Conservation (phyloP, 352 stramenopile genomes). For the Pythium guiyangense region DNA sequence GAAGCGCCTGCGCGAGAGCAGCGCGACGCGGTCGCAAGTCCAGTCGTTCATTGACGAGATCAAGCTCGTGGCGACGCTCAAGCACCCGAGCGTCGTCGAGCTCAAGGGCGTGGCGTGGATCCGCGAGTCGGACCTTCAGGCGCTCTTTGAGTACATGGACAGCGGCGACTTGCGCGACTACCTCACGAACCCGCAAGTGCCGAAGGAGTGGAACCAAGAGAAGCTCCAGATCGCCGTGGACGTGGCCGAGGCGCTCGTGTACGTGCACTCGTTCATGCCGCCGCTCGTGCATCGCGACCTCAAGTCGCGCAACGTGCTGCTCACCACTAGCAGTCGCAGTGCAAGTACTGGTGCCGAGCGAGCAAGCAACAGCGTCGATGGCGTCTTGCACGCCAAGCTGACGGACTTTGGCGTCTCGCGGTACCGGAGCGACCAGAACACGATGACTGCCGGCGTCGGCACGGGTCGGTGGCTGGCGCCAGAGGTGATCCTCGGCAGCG, state of each 20-base stretch:
- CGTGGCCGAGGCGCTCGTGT: slow-evolving; percentile 14
- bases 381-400: slow-evolving; percentile 42
- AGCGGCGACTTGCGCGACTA: too few relatives aligned
- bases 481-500: slow-evolving; percentile 43
- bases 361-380: too few relatives aligned
- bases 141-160: too few relatives aligned
- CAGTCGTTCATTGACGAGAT: slow-evolving; percentile 51
- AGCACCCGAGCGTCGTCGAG: slow-evolving; percentile 41
- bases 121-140: too few relatives aligned
- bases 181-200: too few relatives aligned
- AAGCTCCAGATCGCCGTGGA: slow-evolving; percentile 16
- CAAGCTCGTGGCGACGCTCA: slow-evolving; percentile 33
- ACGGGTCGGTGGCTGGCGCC: slow-evolving; percentile 53
- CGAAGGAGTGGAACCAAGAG: too few relatives aligned
- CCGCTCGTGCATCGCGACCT: slow-evolving; percentile 14
- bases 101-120: too few relatives aligned
- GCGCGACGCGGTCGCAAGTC: slow-evolving; percentile 15
- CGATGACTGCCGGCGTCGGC: slow-evolving; percentile 50
- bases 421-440: slow-evolving; percentile 31
- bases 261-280: slow-evolving; percentile 17
- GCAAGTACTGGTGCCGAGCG: too few relatives aligned
- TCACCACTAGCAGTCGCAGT: too few relatives aligned
- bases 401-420: slow-evolving; percentile 57
- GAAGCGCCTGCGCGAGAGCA: neutral
- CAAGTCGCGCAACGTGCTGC: slow-evolving; percentile 24